Percentiles rank a stretch among this genome's conserved stretches.
phyloP scores from a whole-genome alignment of 345 rosid species.

The Melaleuca quinquenervia region DNA sequence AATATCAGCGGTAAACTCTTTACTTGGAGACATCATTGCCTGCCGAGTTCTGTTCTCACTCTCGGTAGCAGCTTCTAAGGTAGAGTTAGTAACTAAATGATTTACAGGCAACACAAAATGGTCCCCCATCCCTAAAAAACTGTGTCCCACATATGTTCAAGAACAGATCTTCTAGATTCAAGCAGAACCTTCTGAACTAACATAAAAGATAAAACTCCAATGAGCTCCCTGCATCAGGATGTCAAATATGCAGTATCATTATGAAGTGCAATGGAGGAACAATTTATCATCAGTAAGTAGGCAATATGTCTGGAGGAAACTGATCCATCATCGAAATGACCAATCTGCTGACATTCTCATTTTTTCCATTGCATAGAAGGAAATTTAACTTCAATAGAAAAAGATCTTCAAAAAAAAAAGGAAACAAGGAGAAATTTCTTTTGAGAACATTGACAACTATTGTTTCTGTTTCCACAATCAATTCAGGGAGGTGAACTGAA shows the following conservation, averaged over 20 bases:
- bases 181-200: background rate
- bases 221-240: background rate
- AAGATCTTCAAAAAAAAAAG: background rate
- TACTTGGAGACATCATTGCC: slow-evolving; percentile 1
- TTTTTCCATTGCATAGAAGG: background rate
- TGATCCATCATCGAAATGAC: background rate
- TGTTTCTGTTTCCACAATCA: background rate
- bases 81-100: slow-evolving; percentile 38
- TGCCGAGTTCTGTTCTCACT: slow-evolving; percentile 5
- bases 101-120: slow-evolving; percentile 61
- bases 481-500: background rate
- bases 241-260: background rate
- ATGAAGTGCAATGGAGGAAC: background rate
- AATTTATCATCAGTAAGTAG: background rate
- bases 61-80: slow-evolving; percentile 26
- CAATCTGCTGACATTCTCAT: background rate
- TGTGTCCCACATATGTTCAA: background rate
- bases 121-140: slow-evolving; percentile 47
- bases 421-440: background rate
- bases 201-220: background rate
- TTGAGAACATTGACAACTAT: background rate
- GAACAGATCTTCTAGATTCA: background rate
- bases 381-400: background rate
- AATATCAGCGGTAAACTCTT: slow-evolving; percentile 10
- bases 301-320: background rate